phyloP scores from a whole-genome alignment of 2,329 filamentous ascomycete genomes.

The Akanthomyces uredinophilus region DNA sequence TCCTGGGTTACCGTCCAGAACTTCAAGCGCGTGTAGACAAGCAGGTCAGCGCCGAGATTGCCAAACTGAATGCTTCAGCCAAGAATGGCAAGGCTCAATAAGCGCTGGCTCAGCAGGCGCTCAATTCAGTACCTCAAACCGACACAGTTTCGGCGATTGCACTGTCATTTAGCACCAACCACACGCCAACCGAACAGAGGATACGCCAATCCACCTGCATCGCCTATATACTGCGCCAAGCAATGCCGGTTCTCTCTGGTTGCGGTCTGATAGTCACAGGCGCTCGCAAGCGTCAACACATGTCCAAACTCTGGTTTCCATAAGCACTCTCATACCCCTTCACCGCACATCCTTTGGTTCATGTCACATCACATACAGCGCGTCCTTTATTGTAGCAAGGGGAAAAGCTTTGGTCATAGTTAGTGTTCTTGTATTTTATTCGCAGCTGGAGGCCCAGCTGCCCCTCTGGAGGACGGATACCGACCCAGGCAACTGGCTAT shows the following conservation, averaged over 20 bases:
- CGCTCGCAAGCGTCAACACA: not conserved
- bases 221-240: not conserved
- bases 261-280: not conserved
- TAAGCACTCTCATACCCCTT: not conserved
- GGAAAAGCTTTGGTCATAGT: slow-evolving; percentile 2
- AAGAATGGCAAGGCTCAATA: slow-evolving; percentile 49
- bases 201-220: not conserved
- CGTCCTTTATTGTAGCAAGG: not conserved
- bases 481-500: not conserved
- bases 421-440: slow-evolving; percentile 1
- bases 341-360: not conserved
- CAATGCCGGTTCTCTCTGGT: not conserved
- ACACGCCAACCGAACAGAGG: not conserved
- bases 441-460: not conserved
- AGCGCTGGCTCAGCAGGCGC: slow-evolving; percentile 39
- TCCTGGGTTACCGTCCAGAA: slow-evolving; percentile 82
- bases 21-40: slow-evolving; percentile 76
- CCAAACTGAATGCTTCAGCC: slow-evolving; percentile 63
- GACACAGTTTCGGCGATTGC: not conserved
- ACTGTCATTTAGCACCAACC: not conserved
- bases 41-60: slow-evolving; percentile 69
- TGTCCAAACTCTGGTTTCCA: not conserved
- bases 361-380: slow-evolving; percentile 13
- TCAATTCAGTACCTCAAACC: not conserved
- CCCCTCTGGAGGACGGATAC: not conserved